phyloP scores from a whole-genome alignment of 768 basidiomycete species.

The Lactifluus rugatus region DNA sequence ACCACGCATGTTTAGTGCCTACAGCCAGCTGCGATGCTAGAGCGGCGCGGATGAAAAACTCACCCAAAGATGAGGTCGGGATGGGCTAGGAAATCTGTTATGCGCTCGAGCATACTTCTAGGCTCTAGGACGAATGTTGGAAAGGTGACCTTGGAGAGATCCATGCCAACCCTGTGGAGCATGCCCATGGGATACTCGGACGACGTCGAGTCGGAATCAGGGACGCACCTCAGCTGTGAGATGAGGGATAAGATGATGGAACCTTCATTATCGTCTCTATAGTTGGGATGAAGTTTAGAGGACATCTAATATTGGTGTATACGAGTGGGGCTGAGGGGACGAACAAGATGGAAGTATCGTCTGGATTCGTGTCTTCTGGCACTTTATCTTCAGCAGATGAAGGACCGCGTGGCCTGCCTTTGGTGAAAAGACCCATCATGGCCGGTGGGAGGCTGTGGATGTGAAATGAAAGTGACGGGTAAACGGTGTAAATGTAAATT shows the following conservation, averaged over 20 bases:
- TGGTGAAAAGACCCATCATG: constrained; percentile 73
- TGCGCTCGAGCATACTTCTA: constrained; percentile 92
- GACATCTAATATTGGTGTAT: constrained; percentile 7
- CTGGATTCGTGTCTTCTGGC: constrained; percentile 75
- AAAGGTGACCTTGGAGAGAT: constrained; percentile 88
- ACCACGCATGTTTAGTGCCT: no score
- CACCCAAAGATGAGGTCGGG: constrained; percentile 95
- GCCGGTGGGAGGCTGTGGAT: constrained; percentile 1
- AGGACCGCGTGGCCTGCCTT: constrained; percentile 57
- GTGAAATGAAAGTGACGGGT: neutral
- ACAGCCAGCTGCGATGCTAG: neutral
- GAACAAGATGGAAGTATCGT: constrained; percentile 84
- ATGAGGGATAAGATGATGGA: constrained; percentile 83
- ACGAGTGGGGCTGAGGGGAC: constrained; percentile 29
- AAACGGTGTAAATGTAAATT: no score
- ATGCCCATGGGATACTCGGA: neutral
- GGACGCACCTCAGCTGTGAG: constrained; percentile 69
- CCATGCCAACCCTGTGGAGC: constrained; percentile 79
- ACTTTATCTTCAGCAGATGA: constrained; percentile 52
- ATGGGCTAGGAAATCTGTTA: constrained; percentile 99
- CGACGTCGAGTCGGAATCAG: neutral
- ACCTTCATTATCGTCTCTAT: constrained; percentile 87
- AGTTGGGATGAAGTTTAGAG: constrained; percentile 22
- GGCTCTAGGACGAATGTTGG: constrained; percentile 96
- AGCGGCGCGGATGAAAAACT: constrained; percentile 26